Evolutionary conservation across 2,329 filamentous ascomycete genomes (phyloP), one percentile per base, ranked within the genome.

Genomic region (Colletotrichum musae): DNA sequence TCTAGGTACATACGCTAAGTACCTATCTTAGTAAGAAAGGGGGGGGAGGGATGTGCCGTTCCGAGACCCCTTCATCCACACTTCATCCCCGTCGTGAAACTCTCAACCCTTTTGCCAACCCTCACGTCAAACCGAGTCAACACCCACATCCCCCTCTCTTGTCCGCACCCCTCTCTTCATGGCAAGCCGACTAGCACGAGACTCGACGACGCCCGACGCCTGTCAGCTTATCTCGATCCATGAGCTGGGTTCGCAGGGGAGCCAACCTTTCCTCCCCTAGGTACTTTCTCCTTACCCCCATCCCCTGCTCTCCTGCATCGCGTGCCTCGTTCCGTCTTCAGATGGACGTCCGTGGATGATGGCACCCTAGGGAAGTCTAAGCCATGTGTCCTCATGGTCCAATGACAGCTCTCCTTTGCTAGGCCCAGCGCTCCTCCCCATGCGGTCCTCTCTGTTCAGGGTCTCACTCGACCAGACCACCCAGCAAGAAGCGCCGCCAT

Each of bases 61-160:
- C 13, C 13, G 45, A 61, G 32, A 47, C 58, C 52, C 48, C 48
- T 53, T 36, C 54, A 41, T 60, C 66, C 50, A 60, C 62, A 56
- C 32, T 43, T 66, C 54, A 69, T 60, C 66, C 66, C 41, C 47
- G 50, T 60, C 36, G 43, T 69, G 66, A 69, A 69, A 69, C 66
- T n/a, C 45, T 56, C 39, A 16, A n/a, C 54, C 54, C 36, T 54
- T 32, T 50, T 52, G 56, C 54, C 61, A 60, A 59, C 66, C 50
- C 62, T 47, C 36, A 51, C 51, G 50, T 60, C 66, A 65, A 56
- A 56, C 61, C 32, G 18, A 24, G 58, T 39, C 32, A 28, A n/a
- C n/a, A 41, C 26, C 57, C 26, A 10, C 58, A 24, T 52, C 39
- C 21, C 24, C 18, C 47, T 41, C 63, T 48, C 48, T n/a, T 15